These are phyloP conservation scores for Melanomma pulvis-pyrius DNA, from an alignment of 495 filamentous ascomycete genomes.

Conservation along the genomic window DNA sequence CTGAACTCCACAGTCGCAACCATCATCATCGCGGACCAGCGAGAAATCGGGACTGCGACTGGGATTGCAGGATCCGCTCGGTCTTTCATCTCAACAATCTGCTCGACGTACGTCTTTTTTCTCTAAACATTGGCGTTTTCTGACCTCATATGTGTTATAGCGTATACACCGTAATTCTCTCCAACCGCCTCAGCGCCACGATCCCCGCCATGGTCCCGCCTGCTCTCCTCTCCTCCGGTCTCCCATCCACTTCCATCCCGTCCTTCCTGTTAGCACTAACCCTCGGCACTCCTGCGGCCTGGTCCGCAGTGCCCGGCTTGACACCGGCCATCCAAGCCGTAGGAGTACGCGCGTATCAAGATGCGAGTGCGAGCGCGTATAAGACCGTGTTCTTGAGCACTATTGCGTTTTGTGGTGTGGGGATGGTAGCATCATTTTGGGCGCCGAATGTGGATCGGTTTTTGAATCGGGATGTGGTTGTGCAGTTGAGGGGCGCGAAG, in stretches of 20 bases:
- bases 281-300: constrained; percentile 17
- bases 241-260: constrained; percentile 4
- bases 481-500: constrained; percentile 11
- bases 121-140: neutral
- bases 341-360: constrained; percentile 22
- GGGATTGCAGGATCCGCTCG: constrained; percentile 24
- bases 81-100: constrained; percentile 28
- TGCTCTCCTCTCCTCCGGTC: constrained; percentile 13
- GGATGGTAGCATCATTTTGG: constrained; percentile 18
- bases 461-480: constrained; percentile 28
- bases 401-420: constrained; percentile 30
- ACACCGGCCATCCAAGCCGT: constrained; percentile 15
- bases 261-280: constrained; percentile 16
- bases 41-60: constrained; percentile 31
- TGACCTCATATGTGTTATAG: neutral
- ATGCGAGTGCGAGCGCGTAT: constrained; percentile 22
- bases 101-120: constrained; percentile 12
- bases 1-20: constrained; percentile 23
- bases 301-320: constrained; percentile 17
- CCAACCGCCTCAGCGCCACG: constrained; percentile 28
- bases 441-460: constrained; percentile 28
- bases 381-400: constrained; percentile 32
- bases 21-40: constrained; percentile 29
- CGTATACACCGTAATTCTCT: constrained; percentile 31
- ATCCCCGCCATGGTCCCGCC: constrained; percentile 21